Percentiles rank a stretch among this genome's conserved stretches.
Conservation (phyloP, 2,329 filamentous ascomycete genomes). For the Magnaporthiopsis poae region DNA sequence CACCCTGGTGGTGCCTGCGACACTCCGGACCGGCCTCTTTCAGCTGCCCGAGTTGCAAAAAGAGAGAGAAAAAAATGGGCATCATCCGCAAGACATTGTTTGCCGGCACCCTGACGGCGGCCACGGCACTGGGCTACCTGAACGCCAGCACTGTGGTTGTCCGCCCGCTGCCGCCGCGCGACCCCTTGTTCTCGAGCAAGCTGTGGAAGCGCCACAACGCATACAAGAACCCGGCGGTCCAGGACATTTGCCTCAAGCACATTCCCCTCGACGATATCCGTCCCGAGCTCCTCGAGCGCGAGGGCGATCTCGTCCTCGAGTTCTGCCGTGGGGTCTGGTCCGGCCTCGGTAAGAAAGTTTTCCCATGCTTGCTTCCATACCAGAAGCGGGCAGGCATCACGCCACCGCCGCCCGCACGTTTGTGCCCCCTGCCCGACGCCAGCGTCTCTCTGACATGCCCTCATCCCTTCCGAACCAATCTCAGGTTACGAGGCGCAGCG, state of each 20-base stretch:
- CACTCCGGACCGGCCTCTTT: neutral
- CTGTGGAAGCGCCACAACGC: conserved; percentile 53
- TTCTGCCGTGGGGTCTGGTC: conserved; percentile 61
- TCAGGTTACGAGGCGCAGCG: conserved; percentile 51
- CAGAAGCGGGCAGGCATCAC: neutral
- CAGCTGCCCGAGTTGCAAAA: conserved; percentile 5
- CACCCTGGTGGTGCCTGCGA: neutral
- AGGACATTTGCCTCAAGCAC: conserved; percentile 55
- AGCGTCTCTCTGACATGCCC: conserved; percentile 9
- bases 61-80: conserved; percentile 37
- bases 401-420: conserved; percentile 4
- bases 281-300: conserved; percentile 53
- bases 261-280: conserved; percentile 55
- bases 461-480: neutral
- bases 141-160: conserved; percentile 46
- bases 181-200: conserved; percentile 50
- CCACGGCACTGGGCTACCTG: conserved; percentile 40
- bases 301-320: conserved; percentile 47
- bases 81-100: conserved; percentile 38
- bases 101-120: conserved; percentile 38
- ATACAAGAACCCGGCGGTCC: conserved; percentile 48
- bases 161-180: conserved; percentile 46
- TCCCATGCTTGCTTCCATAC: neutral
- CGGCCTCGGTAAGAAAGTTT: conserved; percentile 44
- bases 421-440: conserved; percentile 1